Base-by-base conservation (phyloP, 306 rosid species). In the Quercus bicolor region DNA sequence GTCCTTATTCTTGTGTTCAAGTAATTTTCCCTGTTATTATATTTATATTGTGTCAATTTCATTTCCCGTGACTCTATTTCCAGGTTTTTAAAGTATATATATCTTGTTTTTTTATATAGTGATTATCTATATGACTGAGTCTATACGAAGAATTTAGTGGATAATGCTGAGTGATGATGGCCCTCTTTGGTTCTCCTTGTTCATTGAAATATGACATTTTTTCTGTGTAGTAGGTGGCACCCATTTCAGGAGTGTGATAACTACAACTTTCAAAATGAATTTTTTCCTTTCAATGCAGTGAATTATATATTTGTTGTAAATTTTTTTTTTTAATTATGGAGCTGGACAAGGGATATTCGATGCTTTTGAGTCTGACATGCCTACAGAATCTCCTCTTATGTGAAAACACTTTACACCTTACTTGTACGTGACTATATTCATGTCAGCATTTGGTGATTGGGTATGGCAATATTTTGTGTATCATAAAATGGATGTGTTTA, bases 281-380 rank as follows among this genome's bases (percentile, higher is more conserved):
- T 9, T 61, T 60, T 65, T 56, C 45, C 76, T 23, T 33, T 33
- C 37, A 33, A 70, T 15, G 53, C 68, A 73, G 70, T 54, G 21
- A 60, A 28, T 48, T 54, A 75, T 43, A 68, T 48, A 61, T 69
- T 53, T 65, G 31, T 76, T 62, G 65, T 59, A 2, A 74, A 64
- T 75, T 75, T 12, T 73, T 54, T 51, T 54, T 57, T 4, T 29
- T 29, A 56, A 34, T 77, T 29, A 33, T 66, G 28, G 33, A 57
- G 6, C 34, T 33, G 37, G 37, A 33, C 37, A 33, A 33, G 37
- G 37, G 37, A 33, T 33, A 5, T 33, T 33, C 1, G 7, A 33
- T 33, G 37, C 37, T 5, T 33, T 33, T 33, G 37, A 33, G 37
- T 33, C 37, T 33, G 37, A 33, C 37, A 33, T 33, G 37, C 37